Evolutionary conservation across 179 eudicot genomes (phyloP).

Genomic region (Amaranthus tricolor): DNA sequence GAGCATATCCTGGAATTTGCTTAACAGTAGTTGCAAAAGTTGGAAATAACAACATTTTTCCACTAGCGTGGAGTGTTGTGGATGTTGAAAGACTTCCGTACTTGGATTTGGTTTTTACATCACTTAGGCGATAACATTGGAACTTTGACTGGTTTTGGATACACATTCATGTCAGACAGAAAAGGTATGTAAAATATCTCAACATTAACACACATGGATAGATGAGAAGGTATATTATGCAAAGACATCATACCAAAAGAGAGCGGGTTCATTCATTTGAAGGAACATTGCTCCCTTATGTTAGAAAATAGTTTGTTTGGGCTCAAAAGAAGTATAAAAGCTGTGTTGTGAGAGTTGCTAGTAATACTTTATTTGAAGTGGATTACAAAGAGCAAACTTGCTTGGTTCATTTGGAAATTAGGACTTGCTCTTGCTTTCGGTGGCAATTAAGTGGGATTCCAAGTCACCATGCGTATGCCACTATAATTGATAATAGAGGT

Average conservation of each 20-base stretch:
- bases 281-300: not conserved
- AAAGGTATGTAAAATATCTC: not conserved
- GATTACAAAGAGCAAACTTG: not conserved
- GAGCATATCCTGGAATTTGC: not conserved
- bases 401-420: not conserved
- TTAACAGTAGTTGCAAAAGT: not conserved
- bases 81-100: not conserved
- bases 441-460: too few relatives aligned
- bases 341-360: too few relatives aligned
- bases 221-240: slow-evolving; percentile 4
- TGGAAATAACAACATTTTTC: not conserved
- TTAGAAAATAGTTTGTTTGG: not conserved
- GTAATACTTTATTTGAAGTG: not conserved
- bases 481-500: not conserved
- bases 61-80: not conserved
- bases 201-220: not conserved
- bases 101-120: not conserved
- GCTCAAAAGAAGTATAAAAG: not conserved
- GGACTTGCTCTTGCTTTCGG: not conserved
- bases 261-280: not conserved
- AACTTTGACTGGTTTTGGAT: not conserved
- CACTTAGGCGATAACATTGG: not conserved
- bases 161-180: not conserved
- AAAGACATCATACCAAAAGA: not conserved
- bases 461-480: not conserved